phyloP scores from a whole-genome alignment of 371 early-diverging fungal species.

The Lichtheimia ramosa region DNA sequence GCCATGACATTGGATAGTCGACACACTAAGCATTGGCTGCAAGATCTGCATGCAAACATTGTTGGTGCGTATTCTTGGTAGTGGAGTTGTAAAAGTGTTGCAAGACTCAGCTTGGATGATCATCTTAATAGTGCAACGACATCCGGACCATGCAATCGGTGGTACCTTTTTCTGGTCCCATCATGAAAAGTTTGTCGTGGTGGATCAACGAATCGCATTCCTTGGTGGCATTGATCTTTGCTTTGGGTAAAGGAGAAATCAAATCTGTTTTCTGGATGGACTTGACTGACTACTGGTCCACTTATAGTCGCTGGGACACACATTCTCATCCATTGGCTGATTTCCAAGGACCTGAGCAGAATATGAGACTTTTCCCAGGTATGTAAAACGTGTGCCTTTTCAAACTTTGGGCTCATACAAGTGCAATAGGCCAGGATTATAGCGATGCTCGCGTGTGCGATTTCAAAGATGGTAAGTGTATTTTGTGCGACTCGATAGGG shows the following conservation, averaged over 20 bases:
- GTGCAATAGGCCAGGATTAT: slow-evolving; percentile 78
- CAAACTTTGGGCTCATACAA: neutral
- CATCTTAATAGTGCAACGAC: slow-evolving; percentile 63
- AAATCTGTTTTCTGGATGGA: slow-evolving; percentile 29
- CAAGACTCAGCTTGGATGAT: slow-evolving; percentile 5
- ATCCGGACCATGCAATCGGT: slow-evolving; percentile 74
- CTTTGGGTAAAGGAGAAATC: slow-evolving; percentile 57
- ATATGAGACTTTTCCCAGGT: slow-evolving; percentile 44
- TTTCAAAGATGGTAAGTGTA: slow-evolving; percentile 71
- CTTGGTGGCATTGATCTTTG: slow-evolving; percentile 94
- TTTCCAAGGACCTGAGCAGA: slow-evolving; percentile 31
- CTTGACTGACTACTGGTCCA: neutral
- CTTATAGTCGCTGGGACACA: slow-evolving; percentile 80
- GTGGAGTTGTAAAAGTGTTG: slow-evolving; percentile 2
- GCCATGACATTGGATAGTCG: slow-evolving; percentile 81
- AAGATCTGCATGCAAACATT: slow-evolving; percentile 78
- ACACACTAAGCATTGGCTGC: slow-evolving; percentile 78
- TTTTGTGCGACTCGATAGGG: neutral
- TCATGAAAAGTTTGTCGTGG: slow-evolving; percentile 67
- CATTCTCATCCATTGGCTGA: slow-evolving; percentile 83
- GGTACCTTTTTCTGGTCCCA: slow-evolving; percentile 86
- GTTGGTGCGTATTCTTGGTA: slow-evolving; percentile 38
- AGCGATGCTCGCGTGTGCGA: slow-evolving; percentile 90
- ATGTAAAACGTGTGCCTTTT: slow-evolving; percentile 21
- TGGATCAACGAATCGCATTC: slow-evolving; percentile 88